phyloP scores from a whole-genome alignment of 75 land plant genomes.

The Ceratopteris richardii region DNA sequence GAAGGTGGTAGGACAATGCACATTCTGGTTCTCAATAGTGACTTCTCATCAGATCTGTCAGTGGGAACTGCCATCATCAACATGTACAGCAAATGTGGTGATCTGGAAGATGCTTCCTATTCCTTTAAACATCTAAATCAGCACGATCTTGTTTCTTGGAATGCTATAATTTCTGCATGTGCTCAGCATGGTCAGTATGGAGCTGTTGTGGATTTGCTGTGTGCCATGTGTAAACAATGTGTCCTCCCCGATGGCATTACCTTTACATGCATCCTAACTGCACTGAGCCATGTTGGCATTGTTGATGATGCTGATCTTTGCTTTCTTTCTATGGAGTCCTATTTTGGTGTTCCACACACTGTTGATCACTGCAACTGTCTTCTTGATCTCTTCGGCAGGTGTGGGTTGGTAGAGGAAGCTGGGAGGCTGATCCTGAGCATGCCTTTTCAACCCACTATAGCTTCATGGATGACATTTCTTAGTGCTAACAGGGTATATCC shows the following conservation, averaged over 20 bases:
- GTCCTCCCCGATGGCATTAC: background rate
- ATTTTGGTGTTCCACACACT: background rate
- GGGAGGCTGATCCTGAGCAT: background rate
- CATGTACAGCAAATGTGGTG: constrained; percentile 60
- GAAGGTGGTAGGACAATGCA: constrained; percentile 13
- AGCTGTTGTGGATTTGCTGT: constrained; percentile 30
- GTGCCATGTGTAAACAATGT: constrained; percentile 7
- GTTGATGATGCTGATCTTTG: background rate
- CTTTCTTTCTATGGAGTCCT: background rate
- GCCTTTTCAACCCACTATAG: background rate
- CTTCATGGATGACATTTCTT: constrained; percentile 1
- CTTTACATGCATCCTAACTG: background rate
- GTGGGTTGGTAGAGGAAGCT: background rate
- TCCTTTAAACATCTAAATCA: constrained; percentile 29
- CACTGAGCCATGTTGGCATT: constrained; percentile 1
- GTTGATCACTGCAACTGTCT: background rate
- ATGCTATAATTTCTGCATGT: constrained; percentile 41
- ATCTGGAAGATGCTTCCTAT: constrained; percentile 26
- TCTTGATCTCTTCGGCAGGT: background rate
- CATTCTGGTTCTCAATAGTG: constrained; percentile 2
- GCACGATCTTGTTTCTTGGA: constrained; percentile 33
- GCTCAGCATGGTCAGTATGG: constrained; percentile 17
- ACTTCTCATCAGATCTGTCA: constrained; percentile 8
- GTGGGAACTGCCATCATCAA: constrained; percentile 22
- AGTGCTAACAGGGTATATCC: background rate